A percentile compares a stretch with the other conserved stretches of the same genome.
phyloP scores from a whole-genome alignment of 129 eudicot genomes.

The Escallonia herrerae region DNA sequence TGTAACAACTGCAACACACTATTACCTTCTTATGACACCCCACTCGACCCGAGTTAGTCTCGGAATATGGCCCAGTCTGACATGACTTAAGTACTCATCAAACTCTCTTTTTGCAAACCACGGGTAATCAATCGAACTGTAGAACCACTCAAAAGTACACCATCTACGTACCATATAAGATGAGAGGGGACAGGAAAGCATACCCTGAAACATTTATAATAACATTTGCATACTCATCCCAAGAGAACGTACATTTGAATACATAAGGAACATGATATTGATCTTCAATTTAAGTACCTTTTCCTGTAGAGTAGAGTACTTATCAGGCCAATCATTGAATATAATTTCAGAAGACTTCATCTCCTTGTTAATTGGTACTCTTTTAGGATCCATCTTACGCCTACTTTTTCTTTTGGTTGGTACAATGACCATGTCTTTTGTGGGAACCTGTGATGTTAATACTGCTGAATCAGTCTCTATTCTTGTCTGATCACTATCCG shows the following conservation, averaged over 20 bases:
- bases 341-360: conserved; percentile 20
- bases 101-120: conserved; percentile 74
- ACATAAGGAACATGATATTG: too few relatives aligned
- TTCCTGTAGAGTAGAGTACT: conserved; percentile 14
- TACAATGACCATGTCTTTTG: conserved; percentile 24
- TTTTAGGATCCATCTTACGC: conserved; percentile 38
- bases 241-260: too few relatives aligned
- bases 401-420: conserved; percentile 27
- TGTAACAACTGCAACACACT: not conserved
- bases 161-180: conserved; percentile 36
- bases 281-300: conserved; percentile 26
- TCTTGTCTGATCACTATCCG: conserved; percentile 40
- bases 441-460: conserved; percentile 31
- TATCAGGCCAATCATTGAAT: conserved; percentile 17
- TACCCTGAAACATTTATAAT: conserved; percentile 26
- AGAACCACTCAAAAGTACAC: conserved; percentile 72
- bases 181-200: conserved; percentile 39
- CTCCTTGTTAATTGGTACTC: conserved; percentile 14
- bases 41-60: conserved; percentile 67
- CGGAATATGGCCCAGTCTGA: conserved; percentile 60
- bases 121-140: conserved; percentile 72
- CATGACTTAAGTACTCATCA: conserved; percentile 57
- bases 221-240: conserved; percentile 3
- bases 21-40: conserved; percentile 72
- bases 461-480: conserved; percentile 47